phyloP scores from a whole-genome alignment of 352 stramenopile genomes.

The Globisporangium iwayamae region DNA sequence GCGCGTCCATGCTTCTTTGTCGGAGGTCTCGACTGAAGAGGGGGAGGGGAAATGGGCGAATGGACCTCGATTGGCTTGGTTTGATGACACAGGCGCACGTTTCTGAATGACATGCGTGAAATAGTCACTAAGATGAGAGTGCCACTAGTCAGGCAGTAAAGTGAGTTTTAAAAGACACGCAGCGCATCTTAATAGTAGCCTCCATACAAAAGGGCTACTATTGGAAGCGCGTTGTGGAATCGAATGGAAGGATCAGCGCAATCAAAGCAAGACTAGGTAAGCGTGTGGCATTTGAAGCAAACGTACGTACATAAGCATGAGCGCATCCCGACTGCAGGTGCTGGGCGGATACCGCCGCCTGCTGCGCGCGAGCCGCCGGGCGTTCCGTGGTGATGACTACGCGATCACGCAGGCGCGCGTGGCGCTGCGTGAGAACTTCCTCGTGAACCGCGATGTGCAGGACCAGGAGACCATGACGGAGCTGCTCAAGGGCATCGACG shows the following conservation, averaged over 20 bases:
- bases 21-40: not conserved
- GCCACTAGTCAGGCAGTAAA: not conserved
- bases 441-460: constrained; percentile 50
- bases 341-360: constrained; percentile 75
- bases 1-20: constrained; percentile 35
- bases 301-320: constrained; percentile 29
- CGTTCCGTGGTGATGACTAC: constrained; percentile 69
- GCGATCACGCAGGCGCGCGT: constrained; percentile 54
- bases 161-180: not conserved
- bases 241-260: constrained; percentile 7
- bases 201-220: not conserved
- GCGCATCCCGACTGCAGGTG: constrained; percentile 45
- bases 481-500: constrained; percentile 71
- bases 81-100: constrained; percentile 10
- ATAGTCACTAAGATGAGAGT: not conserved
- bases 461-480: constrained; percentile 51
- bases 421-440: constrained; percentile 70
- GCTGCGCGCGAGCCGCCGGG: constrained; percentile 64
- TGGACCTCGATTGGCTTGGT: not conserved
- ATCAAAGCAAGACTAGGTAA: not conserved
- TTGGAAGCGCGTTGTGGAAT: not conserved
- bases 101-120: constrained; percentile 4
- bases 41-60: not conserved
- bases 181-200: constrained; percentile 1
- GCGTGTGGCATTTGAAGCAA: not conserved